Conservation (phyloP, 352 stramenopile genomes). For the Globisporangium iwayamae region DNA sequence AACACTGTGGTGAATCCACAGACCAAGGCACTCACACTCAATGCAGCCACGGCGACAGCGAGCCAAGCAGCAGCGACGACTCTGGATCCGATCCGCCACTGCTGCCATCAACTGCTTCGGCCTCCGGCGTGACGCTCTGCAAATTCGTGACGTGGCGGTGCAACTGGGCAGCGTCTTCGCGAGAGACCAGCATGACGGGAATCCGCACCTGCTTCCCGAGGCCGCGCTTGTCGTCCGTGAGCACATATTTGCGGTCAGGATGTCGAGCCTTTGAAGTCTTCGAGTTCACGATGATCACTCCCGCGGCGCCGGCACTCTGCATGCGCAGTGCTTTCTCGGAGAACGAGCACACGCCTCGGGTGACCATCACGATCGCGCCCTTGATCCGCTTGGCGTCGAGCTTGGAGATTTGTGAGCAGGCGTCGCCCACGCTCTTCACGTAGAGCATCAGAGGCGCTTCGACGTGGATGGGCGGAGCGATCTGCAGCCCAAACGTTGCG, state of each 20-base stretch:
- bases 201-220: conserved; percentile 51
- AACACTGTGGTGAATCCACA: conserved; percentile 2
- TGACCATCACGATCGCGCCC: conserved; percentile 67
- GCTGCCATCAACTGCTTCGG: conserved; percentile 14
- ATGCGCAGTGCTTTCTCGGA: conserved; percentile 67
- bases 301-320: conserved; percentile 50
- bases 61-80: conserved; percentile 28
- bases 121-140: conserved; percentile 1
- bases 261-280: conserved; percentile 37
- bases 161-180: conserved; percentile 44
- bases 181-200: conserved; percentile 63
- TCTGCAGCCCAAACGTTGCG: conserved; percentile 56
- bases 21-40: conserved; percentile 15
- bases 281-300: conserved; percentile 70
- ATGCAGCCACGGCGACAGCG: conserved; percentile 63
- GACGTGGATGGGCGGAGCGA: conserved; percentile 35
- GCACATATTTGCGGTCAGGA: conserved; percentile 54
- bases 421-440: conserved; percentile 35
- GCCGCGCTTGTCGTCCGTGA: conserved; percentile 51
- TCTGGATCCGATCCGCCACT: not conserved
- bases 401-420: conserved; percentile 34
- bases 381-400: conserved; percentile 20
- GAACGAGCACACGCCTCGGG: conserved; percentile 73
- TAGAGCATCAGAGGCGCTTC: conserved; percentile 58
- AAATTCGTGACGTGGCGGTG: conserved; percentile 28